phyloP scores from a whole-genome alignment of 306 rosid genomes.

The Glycine soja region DNA sequence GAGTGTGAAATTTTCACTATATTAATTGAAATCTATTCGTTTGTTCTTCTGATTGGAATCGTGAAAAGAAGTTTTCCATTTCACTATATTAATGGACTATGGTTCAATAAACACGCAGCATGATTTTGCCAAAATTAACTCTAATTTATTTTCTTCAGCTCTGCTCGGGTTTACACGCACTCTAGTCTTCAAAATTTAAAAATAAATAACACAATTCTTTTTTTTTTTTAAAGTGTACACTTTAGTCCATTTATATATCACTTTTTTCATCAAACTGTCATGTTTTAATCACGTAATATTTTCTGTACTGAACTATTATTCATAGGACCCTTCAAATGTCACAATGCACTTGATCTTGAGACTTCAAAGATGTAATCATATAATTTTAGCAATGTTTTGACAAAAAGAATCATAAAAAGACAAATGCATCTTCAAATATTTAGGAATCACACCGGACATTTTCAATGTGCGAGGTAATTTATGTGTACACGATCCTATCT shows the following conservation, averaged over 20 bases:
- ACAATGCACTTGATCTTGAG: constrained; percentile 1
- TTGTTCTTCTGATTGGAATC: neutral
- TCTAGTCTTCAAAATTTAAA: neutral
- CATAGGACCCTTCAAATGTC: neutral
- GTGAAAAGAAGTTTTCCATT: neutral
- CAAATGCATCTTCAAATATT: neutral
- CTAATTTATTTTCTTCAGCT: neutral
- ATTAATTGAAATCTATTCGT: neutral
- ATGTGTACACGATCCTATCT: neutral
- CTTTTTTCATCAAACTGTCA: neutral
- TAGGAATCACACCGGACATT: neutral
- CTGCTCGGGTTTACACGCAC: neutral
- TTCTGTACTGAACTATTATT: neutral
- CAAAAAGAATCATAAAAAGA: neutral
- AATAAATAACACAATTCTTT: no score
- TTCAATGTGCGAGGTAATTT: neutral
- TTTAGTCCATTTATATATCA: neutral
- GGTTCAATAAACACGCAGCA: neutral
- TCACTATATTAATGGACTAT: neutral
- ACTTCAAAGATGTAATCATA: neutral
- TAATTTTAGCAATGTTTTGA: neutral
- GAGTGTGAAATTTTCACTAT: neutral
- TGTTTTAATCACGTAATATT: neutral
- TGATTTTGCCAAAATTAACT: neutral
- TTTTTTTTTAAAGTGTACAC: neutral